phyloP scores from a whole-genome alignment of 139 green algal genomes.

The Astrephomene gubernaculifera region DNA sequence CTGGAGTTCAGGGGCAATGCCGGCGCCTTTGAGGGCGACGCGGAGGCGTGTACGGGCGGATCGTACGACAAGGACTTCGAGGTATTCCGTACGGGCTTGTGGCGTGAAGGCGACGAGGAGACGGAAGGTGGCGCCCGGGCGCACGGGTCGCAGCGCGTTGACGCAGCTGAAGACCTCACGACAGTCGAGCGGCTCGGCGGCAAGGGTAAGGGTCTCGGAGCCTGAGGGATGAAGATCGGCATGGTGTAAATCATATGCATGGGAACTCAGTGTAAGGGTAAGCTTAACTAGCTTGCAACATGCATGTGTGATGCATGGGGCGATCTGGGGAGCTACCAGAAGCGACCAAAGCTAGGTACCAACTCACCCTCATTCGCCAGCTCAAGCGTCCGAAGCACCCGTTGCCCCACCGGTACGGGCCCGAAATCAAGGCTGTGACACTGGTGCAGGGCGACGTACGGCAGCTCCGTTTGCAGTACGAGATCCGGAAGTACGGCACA shows the following conservation, averaged over 20 bases:
- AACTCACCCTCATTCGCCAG: constrained; percentile 63
- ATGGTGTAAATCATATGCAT: too few species aligned
- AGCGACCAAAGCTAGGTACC: too few species aligned
- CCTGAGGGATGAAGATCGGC: too few species aligned
- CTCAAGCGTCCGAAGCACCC: constrained; percentile 50
- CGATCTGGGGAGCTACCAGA: too few species aligned
- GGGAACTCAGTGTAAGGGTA: too few species aligned
- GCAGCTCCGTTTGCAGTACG: constrained; percentile 44
- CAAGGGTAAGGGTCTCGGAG: constrained; percentile 30
- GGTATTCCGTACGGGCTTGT: constrained; percentile 47
- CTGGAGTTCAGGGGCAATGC: constrained; percentile 67
- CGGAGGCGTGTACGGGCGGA: constrained; percentile 56
- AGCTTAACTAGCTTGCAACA: too few species aligned
- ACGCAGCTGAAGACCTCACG: constrained; percentile 61
- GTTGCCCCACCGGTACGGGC: constrained; percentile 69
- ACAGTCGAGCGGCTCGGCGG: constrained; percentile 53
- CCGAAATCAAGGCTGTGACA: constrained; percentile 68
- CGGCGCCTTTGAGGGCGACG: constrained; percentile 64
- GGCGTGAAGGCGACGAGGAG: constrained; percentile 65
- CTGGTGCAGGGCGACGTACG: constrained; percentile 32
- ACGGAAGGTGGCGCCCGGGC: constrained; percentile 30
- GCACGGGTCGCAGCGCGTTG: constrained; percentile 57
- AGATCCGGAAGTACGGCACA: constrained; percentile 68
- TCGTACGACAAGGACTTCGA: constrained; percentile 56
- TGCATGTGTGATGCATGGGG: too few species aligned